phyloP scores from a whole-genome alignment of 352 stramenopile species.

The Globisporangium sylvaticum region DNA sequence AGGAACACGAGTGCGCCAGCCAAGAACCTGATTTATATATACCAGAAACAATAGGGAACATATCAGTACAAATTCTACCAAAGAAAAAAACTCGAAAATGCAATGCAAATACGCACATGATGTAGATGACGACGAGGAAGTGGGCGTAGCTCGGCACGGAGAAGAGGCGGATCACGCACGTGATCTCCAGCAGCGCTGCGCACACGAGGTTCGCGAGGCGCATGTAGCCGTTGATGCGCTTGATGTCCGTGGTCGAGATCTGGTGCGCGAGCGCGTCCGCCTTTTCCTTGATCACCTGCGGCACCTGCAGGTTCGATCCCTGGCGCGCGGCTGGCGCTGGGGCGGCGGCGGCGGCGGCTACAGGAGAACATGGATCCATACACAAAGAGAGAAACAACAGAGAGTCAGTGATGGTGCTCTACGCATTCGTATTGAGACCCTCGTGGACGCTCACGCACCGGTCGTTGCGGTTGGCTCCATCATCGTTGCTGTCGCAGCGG shows the following conservation, averaged over 20 bases:
- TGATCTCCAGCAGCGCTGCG: constrained; percentile 56
- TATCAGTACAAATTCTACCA: neutral
- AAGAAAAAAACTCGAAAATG: neutral
- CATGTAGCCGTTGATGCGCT: constrained; percentile 86
- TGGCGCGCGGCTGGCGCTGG: constrained; percentile 23
- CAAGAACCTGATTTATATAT: constrained; percentile 35
- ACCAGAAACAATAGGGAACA: neutral
- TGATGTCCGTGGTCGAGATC: constrained; percentile 76
- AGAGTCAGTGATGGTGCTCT: neutral
- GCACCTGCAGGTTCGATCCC: constrained; percentile 54
- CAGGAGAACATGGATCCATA: neutral
- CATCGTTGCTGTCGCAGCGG: constrained; percentile 5
- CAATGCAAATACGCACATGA: constrained; percentile 42
- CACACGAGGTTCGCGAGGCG: constrained; percentile 71
- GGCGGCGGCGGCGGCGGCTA: constrained; percentile 9
- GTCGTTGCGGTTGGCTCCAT: constrained; percentile 21
- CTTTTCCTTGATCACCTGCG: constrained; percentile 60
- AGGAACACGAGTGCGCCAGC: constrained; percentile 68
- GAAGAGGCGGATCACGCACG: constrained; percentile 80
- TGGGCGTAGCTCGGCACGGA: constrained; percentile 69
- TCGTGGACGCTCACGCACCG: constrained; percentile 1
- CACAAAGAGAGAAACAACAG: neutral
- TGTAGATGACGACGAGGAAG: constrained; percentile 83
- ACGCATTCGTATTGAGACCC: neutral
- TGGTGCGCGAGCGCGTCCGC: constrained; percentile 66